These are phyloP conservation scores for Corylus americana DNA, from an alignment of 306 rosid species.

Conservation along the genomic window DNA sequence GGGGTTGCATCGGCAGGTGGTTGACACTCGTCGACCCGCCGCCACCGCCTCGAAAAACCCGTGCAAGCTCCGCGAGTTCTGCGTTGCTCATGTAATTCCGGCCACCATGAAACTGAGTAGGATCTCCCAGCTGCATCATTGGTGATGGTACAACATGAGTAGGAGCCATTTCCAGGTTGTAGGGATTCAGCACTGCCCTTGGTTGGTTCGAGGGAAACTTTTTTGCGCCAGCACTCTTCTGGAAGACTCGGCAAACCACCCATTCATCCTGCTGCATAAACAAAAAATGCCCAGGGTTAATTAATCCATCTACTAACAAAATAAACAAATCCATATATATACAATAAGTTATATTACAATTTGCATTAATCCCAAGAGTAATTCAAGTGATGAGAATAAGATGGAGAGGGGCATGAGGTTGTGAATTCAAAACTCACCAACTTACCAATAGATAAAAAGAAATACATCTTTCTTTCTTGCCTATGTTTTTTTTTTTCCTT, in stretches of 20 bases:
- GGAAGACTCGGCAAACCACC: constrained; percentile 87
- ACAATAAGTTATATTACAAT: not conserved
- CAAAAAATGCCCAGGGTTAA: not conserved
- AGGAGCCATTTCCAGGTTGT: constrained; percentile 53
- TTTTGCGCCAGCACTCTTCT: constrained; percentile 72
- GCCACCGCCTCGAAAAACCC: constrained; percentile 49
- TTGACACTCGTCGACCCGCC: constrained; percentile 37
- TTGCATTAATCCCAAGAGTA: not conserved
- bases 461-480: too few species aligned
- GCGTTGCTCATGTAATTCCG: constrained; percentile 49
- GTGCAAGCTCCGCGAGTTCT: constrained; percentile 62
- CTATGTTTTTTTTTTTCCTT: not conserved
- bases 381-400: not conserved
- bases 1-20: constrained; percentile 48
- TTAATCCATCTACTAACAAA: not conserved
- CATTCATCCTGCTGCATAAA: constrained; percentile 70
- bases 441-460: too few species aligned
- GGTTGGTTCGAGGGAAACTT: constrained; percentile 65
- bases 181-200: constrained; percentile 59
- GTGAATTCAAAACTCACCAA: not conserved
- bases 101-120: constrained; percentile 56
- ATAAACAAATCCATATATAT: not conserved
- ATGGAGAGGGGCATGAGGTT: not conserved
- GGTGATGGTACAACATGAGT: constrained; percentile 40
- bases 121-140: constrained; percentile 72